Conservation (phyloP, 2,329 filamentous ascomycete genomes). For the Hypoxylon sp. region DNA sequence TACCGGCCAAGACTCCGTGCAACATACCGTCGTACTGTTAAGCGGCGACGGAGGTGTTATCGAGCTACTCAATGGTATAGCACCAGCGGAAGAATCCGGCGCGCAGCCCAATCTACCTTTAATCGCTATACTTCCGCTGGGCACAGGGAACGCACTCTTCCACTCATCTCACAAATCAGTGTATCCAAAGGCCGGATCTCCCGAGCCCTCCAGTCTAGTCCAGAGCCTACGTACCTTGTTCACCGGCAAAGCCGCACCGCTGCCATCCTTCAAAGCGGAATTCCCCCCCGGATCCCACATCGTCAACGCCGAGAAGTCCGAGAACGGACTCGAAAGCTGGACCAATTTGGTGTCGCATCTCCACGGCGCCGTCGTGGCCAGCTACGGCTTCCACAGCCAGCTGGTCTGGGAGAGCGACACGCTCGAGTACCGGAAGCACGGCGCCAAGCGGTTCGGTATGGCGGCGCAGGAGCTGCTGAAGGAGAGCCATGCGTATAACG, state of each 20-base stretch:
- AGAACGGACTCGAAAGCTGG: slow-evolving; percentile 48
- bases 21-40: slow-evolving; percentile 79
- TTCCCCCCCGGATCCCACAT: slow-evolving; percentile 72
- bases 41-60: slow-evolving; percentile 90
- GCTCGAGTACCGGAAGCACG: slow-evolving; percentile 81
- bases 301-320: slow-evolving; percentile 54
- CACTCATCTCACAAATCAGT: slow-evolving; percentile 73
- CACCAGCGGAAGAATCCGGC: slow-evolving; percentile 26
- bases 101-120: slow-evolving; percentile 55
- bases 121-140: slow-evolving; percentile 71
- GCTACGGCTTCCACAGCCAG: slow-evolving; percentile 90
- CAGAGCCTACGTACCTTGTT: slow-evolving; percentile 72
- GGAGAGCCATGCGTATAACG: slow-evolving; percentile 66
- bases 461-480: slow-evolving; percentile 82
- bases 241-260: slow-evolving; percentile 64
- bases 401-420: slow-evolving; percentile 95
- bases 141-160: slow-evolving; percentile 76
- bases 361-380: slow-evolving; percentile 86
- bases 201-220: slow-evolving; percentile 60
- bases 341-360: slow-evolving; percentile 59
- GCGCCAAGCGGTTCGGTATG: slow-evolving; percentile 85
- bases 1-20: slow-evolving; percentile 48
- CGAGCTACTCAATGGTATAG: slow-evolving; percentile 80
- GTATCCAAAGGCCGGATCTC: slow-evolving; percentile 56
- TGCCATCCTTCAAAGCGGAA: slow-evolving; percentile 74